A percentile compares a stretch with the other conserved stretches of the same genome.
These are phyloP conservation scores for Fusarium burgessii DNA, from an alignment of 2,329 filamentous ascomycete genomes.

Conservation along the genomic window DNA sequence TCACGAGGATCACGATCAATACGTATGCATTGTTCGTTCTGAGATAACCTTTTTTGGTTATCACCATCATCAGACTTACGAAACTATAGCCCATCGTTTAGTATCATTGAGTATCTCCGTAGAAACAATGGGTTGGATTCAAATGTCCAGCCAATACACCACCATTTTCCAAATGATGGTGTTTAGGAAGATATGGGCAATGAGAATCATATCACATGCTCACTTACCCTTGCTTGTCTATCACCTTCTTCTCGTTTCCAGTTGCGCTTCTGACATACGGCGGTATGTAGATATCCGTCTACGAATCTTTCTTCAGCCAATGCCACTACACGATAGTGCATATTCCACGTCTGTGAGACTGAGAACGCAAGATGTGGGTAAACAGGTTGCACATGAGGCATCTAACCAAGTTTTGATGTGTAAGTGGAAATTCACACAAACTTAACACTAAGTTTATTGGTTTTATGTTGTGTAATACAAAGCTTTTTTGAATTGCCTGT, in stretches of 20 bases:
- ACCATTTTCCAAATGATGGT: conserved; percentile 8
- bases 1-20: conserved; percentile 34
- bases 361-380: neutral
- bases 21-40: conserved; percentile 19
- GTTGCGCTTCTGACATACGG: conserved; percentile 12
- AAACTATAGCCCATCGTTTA: neutral
- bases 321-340: conserved; percentile 26
- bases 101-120: conserved; percentile 16
- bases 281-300: conserved; percentile 42
- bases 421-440: neutral
- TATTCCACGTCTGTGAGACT: conserved; percentile 1
- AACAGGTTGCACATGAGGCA: neutral
- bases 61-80: neutral
- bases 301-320: conserved; percentile 15
- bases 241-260: conserved; percentile 18
- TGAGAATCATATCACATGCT: conserved; percentile 30
- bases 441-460: neutral
- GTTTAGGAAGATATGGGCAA: conserved; percentile 7
- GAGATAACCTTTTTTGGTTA: conserved; percentile 9
- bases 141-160: conserved; percentile 34
- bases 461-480: neutral
- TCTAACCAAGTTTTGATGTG: neutral
- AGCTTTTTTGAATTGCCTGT: neutral
- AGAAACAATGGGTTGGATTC: neutral
- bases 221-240: conserved; percentile 11